Conservation (phyloP, 345 rosid species). For the Eucalyptus polybractea region DNA sequence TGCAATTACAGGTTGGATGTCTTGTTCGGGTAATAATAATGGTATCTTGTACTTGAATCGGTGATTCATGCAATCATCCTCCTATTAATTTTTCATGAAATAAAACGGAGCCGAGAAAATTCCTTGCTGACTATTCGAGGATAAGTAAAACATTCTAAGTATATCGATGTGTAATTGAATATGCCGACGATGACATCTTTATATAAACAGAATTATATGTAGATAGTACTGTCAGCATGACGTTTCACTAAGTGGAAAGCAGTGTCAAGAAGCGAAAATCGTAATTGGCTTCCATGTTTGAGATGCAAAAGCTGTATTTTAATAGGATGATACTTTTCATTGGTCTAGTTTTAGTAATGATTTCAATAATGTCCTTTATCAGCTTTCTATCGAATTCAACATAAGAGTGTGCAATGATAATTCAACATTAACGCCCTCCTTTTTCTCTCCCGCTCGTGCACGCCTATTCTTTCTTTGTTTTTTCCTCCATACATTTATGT, state of each 20-base stretch:
- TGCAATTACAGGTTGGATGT: too few species aligned
- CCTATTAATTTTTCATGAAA: too few species aligned
- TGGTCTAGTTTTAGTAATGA: not conserved
- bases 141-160: not conserved
- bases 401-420: not conserved
- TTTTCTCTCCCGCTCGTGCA: not conserved
- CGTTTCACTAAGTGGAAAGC: not conserved
- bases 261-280: not conserved
- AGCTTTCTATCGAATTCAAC: not conserved
- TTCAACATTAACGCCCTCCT: not conserved
- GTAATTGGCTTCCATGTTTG: not conserved
- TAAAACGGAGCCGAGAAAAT: rapidly evolving
- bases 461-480: not conserved
- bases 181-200: too few species aligned
- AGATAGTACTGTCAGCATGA: rapidly evolving
- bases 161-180: too few species aligned
- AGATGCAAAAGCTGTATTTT: not conserved
- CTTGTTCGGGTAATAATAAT: too few species aligned
- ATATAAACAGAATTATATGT: too few species aligned
- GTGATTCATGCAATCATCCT: not conserved
- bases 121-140: rapidly evolving
- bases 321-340: not conserved
- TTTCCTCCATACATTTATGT: not conserved
- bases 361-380: not conserved
- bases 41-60: rapidly evolving